Conservation (phyloP, 2,329 filamentous ascomycete genomes). For the Ophiostoma sp. region DNA sequence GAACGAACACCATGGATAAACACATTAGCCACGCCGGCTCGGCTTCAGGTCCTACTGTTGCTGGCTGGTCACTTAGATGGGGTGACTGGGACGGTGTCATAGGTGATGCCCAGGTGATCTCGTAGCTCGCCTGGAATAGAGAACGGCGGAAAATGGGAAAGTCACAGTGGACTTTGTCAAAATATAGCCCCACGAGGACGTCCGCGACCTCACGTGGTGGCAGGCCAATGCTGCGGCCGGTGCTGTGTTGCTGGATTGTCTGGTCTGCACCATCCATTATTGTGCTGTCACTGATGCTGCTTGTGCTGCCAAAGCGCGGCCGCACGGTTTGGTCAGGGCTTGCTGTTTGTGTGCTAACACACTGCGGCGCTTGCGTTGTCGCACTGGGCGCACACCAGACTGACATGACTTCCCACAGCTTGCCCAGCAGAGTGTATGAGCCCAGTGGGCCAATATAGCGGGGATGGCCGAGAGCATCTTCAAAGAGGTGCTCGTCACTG, state of each 20-base stretch:
- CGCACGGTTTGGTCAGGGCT: slow-evolving; percentile 11
- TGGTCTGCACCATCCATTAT: slow-evolving; percentile 13
- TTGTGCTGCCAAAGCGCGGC: slow-evolving; percentile 16
- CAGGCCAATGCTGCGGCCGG: slow-evolving; percentile 17
- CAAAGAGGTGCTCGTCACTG: slow-evolving; percentile 23
- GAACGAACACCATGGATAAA: slow-evolving; percentile 28
- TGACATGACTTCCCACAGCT: slow-evolving; percentile 25
- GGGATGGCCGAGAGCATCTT: slow-evolving; percentile 23
- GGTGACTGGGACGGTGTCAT: neutral
- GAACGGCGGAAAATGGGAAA: slow-evolving; percentile 27
- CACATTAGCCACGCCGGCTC: slow-evolving; percentile 29
- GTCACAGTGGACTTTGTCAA: slow-evolving; percentile 27
- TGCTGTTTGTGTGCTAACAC: slow-evolving; percentile 19
- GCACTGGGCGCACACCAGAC: slow-evolving; percentile 11
- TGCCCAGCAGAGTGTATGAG: slow-evolving; percentile 25
- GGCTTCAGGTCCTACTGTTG: slow-evolving; percentile 15
- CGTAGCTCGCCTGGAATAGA: slow-evolving; percentile 27
- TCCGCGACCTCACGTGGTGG: slow-evolving; percentile 27
- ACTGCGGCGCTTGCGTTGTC: slow-evolving; percentile 15
- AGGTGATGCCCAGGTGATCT: slow-evolving; percentile 22
- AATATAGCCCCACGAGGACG: slow-evolving; percentile 25
- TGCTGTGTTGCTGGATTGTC: neutral
- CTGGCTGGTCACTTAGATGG: neutral
- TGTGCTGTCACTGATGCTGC: slow-evolving; percentile 13
- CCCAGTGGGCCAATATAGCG: slow-evolving; percentile 26